These are phyloP conservation scores for Globisporangium camurandrum DNA, from an alignment of 352 stramenopile genomes.

Conservation along the genomic window DNA sequence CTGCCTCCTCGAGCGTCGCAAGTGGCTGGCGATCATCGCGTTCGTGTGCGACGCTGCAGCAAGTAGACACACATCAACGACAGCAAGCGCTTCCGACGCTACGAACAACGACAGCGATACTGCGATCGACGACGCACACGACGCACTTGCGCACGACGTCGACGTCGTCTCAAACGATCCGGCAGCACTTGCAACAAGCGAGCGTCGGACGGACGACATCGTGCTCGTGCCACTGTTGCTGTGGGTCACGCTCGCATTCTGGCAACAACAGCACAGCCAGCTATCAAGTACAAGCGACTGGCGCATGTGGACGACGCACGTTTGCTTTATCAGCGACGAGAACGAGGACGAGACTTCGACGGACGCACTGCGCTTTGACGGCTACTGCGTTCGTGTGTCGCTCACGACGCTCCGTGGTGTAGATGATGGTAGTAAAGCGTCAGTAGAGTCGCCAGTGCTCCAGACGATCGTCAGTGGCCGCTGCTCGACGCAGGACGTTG, in stretches of 20 bases:
- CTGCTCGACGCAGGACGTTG: conserved; percentile 12
- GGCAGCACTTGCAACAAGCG: too few species aligned
- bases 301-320: conserved; percentile 8
- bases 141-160: conserved; percentile 5
- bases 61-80: too few species aligned
- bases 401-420: background rate
- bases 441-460: background rate
- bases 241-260: conserved; percentile 16
- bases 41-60: background rate
- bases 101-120: background rate
- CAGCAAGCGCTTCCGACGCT: background rate
- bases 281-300: background rate
- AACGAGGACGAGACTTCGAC: background rate
- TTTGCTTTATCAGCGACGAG: background rate
- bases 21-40: conserved; percentile 8
- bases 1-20: conserved; percentile 7
- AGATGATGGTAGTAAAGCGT: background rate
- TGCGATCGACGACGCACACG: background rate
- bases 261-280: background rate
- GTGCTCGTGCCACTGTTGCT: conserved; percentile 13
- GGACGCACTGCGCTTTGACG: background rate
- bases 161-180: background rate
- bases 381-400: conserved; percentile 2
- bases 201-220: background rate
- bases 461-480: conserved; percentile 6